Base-by-base conservation (phyloP, 805 yeast genomes). In the Candida easanensis region DNA sequence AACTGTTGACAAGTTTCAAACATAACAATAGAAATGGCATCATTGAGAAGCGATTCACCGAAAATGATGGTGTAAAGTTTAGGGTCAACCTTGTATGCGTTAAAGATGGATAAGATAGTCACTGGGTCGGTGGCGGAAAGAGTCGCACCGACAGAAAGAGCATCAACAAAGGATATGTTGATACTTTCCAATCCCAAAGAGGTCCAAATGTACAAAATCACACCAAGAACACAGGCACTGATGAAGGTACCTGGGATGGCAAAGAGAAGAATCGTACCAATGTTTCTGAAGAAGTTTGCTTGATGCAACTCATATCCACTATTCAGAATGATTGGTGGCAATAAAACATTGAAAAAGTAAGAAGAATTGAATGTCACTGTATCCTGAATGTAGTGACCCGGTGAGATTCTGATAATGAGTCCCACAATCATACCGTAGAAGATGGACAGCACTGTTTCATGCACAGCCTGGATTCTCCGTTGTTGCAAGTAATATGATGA, bases 121-220 rank as follows among this genome's bases (percentile, higher is more conserved):
- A 93, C 97, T 0, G 99, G 99, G 64, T 93, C 99, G 2, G 99
- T 93, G 17, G 99, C 99, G 3, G 96, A 88, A 34, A 93, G 74
- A 0, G 99, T 91, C 3, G 99, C 99, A 19, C 99, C 99, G 15
- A 93, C 96, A 0, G 97, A 91, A 43, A 93, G 72, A 0, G 98
- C 97, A 63, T 91, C 97, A n/a, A 93, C 96, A 66, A 91, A 89
- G 39, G 96, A 91, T 42, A 93, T 79, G 49, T 81, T 69, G 31
- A 93, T 79, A 33, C 91, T 88, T 59, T 93, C 99, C 17, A 95
- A 65, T 1, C 99, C 98, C 54, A 93, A 62, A 6, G 88, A 78
- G 0, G 99, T 88, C 95, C 97, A 93, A 19, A 90, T 70, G 60
- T 79, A 93, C 40, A 93, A 64, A 27, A 93, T 84, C 3, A 82